Evolutionary conservation across 2,329 filamentous ascomycete species (phyloP).

Genomic region (Aulographum hederae): DNA sequence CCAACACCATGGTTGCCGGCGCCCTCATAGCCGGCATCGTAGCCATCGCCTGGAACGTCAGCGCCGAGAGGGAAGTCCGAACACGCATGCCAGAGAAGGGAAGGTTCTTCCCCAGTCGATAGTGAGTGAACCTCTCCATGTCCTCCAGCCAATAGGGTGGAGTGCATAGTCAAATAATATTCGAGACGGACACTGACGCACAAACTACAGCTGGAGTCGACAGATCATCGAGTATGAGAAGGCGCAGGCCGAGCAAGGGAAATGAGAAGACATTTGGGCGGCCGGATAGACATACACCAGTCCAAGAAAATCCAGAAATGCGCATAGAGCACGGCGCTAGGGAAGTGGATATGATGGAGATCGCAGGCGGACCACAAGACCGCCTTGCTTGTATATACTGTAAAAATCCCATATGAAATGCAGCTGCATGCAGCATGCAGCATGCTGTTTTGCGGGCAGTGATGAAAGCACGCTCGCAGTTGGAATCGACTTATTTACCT

Average conservation of each 20-base stretch:
- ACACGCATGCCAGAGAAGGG: slow-evolving; percentile 58
- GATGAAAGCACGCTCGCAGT: too few relatives aligned
- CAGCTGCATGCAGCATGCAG: too few relatives aligned
- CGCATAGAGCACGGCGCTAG: too few relatives aligned
- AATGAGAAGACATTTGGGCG: slow-evolving; percentile 15
- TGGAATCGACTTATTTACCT: too few relatives aligned
- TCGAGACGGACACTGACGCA: slow-evolving; percentile 3
- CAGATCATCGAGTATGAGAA: slow-evolving; percentile 53
- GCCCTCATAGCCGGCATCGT: slow-evolving; percentile 49
- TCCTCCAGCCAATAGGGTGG: not conserved
- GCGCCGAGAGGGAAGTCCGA: slow-evolving; percentile 55
- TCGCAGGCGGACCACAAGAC: too few relatives aligned
- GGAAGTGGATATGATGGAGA: too few relatives aligned
- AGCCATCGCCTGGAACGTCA: slow-evolving; percentile 50
- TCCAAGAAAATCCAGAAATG: too few relatives aligned
- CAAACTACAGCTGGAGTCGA: slow-evolving; percentile 42
- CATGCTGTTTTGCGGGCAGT: too few relatives aligned
- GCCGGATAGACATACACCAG: slow-evolving; percentile 1
- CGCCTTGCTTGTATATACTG: too few relatives aligned
- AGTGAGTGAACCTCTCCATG: slow-evolving; percentile 35
- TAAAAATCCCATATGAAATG: too few relatives aligned
- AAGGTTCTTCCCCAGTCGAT: slow-evolving; percentile 69
- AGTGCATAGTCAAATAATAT: not conserved
- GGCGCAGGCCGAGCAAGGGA: slow-evolving; percentile 22
- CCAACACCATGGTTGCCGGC: slow-evolving; percentile 67